Conservation (phyloP, 345 rosid genomes). For the Corchorus olitorius region DNA sequence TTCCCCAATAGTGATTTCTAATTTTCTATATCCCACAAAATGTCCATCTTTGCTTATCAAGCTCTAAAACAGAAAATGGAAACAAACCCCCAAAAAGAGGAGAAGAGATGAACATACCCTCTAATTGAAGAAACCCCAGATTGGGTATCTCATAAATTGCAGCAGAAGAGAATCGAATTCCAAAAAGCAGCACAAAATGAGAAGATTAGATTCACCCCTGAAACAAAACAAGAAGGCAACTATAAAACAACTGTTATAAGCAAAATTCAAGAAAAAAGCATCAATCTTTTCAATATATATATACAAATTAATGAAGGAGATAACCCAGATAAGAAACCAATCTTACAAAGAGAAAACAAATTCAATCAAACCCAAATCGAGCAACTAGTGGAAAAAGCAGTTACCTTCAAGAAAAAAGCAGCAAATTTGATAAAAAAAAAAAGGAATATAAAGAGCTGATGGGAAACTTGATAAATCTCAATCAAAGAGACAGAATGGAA, state of each 20-base stretch:
- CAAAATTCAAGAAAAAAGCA: background rate
- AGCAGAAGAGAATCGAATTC: constrained; percentile 6
- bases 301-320: background rate
- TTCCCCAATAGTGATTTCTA: background rate
- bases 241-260: constrained; percentile 11
- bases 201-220: constrained; percentile 9
- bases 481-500: background rate
- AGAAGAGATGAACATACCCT: background rate
- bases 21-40: background rate
- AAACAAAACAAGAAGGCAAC: background rate
- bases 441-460: background rate
- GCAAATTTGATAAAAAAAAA: background rate
- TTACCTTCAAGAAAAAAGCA: background rate
- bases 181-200: constrained; percentile 12
- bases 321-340: constrained; percentile 16
- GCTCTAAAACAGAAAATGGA: background rate
- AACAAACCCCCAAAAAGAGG: background rate
- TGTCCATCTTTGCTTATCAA: background rate
- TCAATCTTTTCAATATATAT: background rate
- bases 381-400: constrained; percentile 3
- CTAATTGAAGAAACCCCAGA: constrained; percentile 20
- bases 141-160: background rate
- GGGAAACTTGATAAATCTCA: constrained; percentile 7
- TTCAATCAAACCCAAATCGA: constrained; percentile 11
- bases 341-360: background rate